Evolutionary conservation across 305 asterid species (phyloP), one percentile per base, ranked within the genome.

Genomic region (Striga hermonthica): DNA sequence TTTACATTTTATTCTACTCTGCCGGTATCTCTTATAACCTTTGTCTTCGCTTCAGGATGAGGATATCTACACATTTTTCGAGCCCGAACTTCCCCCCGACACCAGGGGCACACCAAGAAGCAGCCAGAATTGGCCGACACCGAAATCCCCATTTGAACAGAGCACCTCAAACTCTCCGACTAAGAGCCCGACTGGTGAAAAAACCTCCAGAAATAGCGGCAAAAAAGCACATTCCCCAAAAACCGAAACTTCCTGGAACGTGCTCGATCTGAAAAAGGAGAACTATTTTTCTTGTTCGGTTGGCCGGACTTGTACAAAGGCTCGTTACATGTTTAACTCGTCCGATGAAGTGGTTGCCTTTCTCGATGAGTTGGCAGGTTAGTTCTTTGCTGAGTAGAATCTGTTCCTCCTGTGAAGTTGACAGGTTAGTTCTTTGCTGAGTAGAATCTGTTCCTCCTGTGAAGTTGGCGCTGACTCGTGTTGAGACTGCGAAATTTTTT

Each of bases 251-350:
- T 75, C 85, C 3, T 85, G 95, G 91, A 83, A 81, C 53, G 96
- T 87, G 68, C 83, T 89, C 4, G 95, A 89, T 73, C 86, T 89
- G 48, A 87, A 83, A 66, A 81, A 76, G 84, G 96, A 87, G 68
- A 89, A 89, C 67, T 89, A 89, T 75, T 89, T 87, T 77, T 89
- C 96, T 9, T 89, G 96, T 73, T 77, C 96, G 47, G 93, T 89
- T 61, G 90, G 91, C n/a, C 76, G 95, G 53, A 81, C 75, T 36
- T 82, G 86, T 31, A 89, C 96, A 22, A 79, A 71, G 58, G 96
- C 96, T 58, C 74, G 96, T 49, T 87, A 84, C 69, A 77, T 81
- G 69, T 85, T 86, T 12, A 64, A 44, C 65, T 53, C 85, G 9
- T 70, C 95, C 3, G 83, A 83, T 6, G 86, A 87, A 0, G 86